Conservation (phyloP, 2,329 filamentous ascomycete species). For the Neoarthrinium moseri region DNA sequence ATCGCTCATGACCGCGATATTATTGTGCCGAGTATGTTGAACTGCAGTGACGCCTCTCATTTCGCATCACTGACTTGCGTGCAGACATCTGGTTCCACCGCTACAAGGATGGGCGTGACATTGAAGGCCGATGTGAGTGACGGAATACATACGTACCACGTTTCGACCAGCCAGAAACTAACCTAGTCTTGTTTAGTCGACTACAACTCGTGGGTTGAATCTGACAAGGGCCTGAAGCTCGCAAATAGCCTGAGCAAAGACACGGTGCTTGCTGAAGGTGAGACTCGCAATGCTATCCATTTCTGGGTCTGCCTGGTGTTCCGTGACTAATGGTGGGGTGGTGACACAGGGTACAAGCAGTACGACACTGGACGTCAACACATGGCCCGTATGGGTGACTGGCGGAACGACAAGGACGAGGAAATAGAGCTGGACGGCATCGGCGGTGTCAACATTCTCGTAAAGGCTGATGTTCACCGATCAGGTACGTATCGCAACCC, state of each 20-base stretch:
- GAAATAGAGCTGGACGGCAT: slow-evolving; percentile 94
- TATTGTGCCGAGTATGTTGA: slow-evolving; percentile 82
- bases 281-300: slow-evolving; percentile 7
- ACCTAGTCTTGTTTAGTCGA: slow-evolving; percentile 61
- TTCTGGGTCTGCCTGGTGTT: slow-evolving; percentile 12
- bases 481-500: slow-evolving; percentile 60
- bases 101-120: slow-evolving; percentile 76
- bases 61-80: slow-evolving; percentile 10
- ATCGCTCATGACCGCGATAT: slow-evolving; percentile 91
- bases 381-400: slow-evolving; percentile 89
- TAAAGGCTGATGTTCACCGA: slow-evolving; percentile 96
- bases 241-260: slow-evolving; percentile 74
- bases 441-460: slow-evolving; percentile 94
- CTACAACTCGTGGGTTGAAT: slow-evolving; percentile 99
- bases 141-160: neutral
- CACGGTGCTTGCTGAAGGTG: slow-evolving; percentile 84
- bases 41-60: neutral
- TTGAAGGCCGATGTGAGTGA: slow-evolving; percentile 87
- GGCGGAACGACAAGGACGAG: slow-evolving; percentile 86
- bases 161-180: no score
- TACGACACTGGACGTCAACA: slow-evolving; percentile 88
- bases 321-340: slow-evolving; percentile 8
- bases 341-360: slow-evolving; percentile 75
- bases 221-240: slow-evolving; percentile 77
- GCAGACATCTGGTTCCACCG: slow-evolving; percentile 96